Evolutionary conservation across 1,139 yeast genomes (phyloP), one percentile per base, ranked within the genome.

Genomic region (Zygoascus sp.): DNA sequence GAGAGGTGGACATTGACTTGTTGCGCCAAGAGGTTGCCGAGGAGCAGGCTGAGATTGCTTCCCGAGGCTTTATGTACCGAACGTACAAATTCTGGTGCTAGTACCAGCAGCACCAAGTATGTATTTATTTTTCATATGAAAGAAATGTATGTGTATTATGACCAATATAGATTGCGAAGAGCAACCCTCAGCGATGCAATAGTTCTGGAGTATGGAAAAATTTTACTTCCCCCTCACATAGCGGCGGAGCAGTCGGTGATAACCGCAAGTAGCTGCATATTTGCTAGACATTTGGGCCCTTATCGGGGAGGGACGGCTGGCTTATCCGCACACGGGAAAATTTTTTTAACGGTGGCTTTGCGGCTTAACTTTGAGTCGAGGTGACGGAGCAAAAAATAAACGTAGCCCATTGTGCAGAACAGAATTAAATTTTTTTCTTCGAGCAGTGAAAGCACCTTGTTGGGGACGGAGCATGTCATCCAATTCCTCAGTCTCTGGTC

Each of bases 1-100:
- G 79, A 56, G 74, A 76, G 48, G 69, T 75, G 57, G 82, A 79
- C 59, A 65, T 74, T 56, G 81, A 77, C 48, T 63, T 72, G 47
- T 57, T 77, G 49, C 70, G 65, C 58, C 78, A 74, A 58, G 80
- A 76, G 59, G 67, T 73, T 44, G 70, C 66, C 42, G 78, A 74
- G 61, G 73, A 73, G 52, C 62, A 63, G 50, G 74, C 68, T 40
- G 48, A 55, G 47, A 46, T 66, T 54, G 63, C 58, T 35, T 59
- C 60, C 59, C 60, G 57, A 56, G 66, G 53, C 58, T 70, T 49
- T 62, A 72, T 30, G 53, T 68, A 56, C 60, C 68, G 70, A 53
- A 40, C 61, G 17, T 67, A 61, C 53, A 55, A 62, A 50, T 70
- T 71, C 65, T 70, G 77, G 73, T 77, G 81, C 58, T 77, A 57